phyloP scores from a whole-genome alignment of 139 green algal genomes.

The Zygnema cylindricum region DNA sequence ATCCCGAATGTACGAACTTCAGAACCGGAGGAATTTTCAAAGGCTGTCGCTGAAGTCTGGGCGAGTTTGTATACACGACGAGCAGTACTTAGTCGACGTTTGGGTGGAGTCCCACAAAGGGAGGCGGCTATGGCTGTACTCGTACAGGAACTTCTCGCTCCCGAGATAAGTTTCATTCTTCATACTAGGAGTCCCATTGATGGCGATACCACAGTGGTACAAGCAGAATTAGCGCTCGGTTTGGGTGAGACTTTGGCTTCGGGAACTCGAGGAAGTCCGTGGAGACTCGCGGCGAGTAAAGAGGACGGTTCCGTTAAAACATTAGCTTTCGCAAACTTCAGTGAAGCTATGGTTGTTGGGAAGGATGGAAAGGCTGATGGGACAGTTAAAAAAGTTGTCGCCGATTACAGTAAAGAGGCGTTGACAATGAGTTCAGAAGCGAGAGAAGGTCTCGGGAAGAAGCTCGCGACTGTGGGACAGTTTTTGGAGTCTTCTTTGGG shows the following conservation, averaged over 20 bases:
- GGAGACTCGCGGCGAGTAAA: constrained; percentile 84
- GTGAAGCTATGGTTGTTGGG: constrained; percentile 68
- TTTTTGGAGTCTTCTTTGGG: constrained; percentile 77
- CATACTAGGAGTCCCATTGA: constrained; percentile 60
- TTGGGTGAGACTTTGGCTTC: constrained; percentile 93
- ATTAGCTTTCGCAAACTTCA: constrained; percentile 93
- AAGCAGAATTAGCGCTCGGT: constrained; percentile 85
- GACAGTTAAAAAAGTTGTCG: constrained; percentile 43
- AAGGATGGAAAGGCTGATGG: constrained; percentile 46
- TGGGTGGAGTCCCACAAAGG: constrained; percentile 70
- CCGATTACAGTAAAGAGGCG: constrained; percentile 85
- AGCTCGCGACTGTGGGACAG: constrained; percentile 70
- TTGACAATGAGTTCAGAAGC: constrained; percentile 69
- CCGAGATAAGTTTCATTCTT: constrained; percentile 61
- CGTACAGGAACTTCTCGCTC: constrained; percentile 74
- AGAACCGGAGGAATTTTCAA: constrained; percentile 44
- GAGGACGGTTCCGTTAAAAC: constrained; percentile 68
- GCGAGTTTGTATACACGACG: constrained; percentile 86
- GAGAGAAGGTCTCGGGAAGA: constrained; percentile 61
- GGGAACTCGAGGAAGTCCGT: constrained; percentile 85
- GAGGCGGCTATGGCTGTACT: constrained; percentile 89
- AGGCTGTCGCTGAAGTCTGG: constrained; percentile 79
- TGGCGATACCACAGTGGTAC: constrained; percentile 66
- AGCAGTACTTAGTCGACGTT: constrained; percentile 81
- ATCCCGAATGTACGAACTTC: constrained; percentile 73